These are phyloP conservation scores for Zymoseptoria ardabiliae DNA, from an alignment of 2,329 filamentous ascomycete species.

Conservation along the genomic window DNA sequence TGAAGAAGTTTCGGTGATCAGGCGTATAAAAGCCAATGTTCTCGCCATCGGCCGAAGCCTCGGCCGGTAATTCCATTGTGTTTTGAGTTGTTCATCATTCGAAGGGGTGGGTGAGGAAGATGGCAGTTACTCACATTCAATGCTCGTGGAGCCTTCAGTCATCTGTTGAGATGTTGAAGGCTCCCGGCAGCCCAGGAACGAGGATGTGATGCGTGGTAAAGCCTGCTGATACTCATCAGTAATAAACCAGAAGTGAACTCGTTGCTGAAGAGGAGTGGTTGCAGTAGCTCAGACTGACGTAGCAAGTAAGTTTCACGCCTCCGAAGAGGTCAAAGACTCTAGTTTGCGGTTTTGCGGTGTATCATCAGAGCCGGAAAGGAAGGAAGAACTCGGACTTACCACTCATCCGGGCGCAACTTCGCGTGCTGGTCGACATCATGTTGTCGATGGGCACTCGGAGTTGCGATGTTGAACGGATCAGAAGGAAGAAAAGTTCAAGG, in stretches of 20 bases:
- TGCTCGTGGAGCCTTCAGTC: not conserved
- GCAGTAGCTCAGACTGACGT: slow-evolving; percentile 21
- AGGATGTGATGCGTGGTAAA: not conserved
- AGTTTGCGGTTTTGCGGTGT: slow-evolving; percentile 24
- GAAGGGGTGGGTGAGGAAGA: not conserved
- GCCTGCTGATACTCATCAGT: not conserved
- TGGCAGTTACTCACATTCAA: slow-evolving; percentile 1
- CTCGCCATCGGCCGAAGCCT: slow-evolving; percentile 14
- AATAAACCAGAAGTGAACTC: not conserved
- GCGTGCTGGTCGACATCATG: not conserved
- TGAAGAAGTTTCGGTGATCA: slow-evolving; percentile 3
- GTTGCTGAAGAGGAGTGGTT: not conserved
- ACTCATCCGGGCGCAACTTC: not conserved
- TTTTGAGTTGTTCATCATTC: slow-evolving; percentile 19
- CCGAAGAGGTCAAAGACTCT: slow-evolving; percentile 23
- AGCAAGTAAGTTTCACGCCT: slow-evolving; percentile 24
- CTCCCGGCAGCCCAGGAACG: not conserved
- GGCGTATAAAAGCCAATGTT: slow-evolving; percentile 11
- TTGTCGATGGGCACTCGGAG: not conserved
- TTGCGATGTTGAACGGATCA: not conserved
- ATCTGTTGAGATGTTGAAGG: not conserved
- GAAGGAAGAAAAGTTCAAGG: not conserved
- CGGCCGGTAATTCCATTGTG: slow-evolving; percentile 24
- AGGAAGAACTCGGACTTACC: not conserved
- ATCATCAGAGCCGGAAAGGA: slow-evolving; percentile 8